A percentile compares a stretch with the other conserved stretches of the same genome.
Conservation (phyloP, 192 early-diverging fungal genomes). For the Thamnidium elegans region DNA sequence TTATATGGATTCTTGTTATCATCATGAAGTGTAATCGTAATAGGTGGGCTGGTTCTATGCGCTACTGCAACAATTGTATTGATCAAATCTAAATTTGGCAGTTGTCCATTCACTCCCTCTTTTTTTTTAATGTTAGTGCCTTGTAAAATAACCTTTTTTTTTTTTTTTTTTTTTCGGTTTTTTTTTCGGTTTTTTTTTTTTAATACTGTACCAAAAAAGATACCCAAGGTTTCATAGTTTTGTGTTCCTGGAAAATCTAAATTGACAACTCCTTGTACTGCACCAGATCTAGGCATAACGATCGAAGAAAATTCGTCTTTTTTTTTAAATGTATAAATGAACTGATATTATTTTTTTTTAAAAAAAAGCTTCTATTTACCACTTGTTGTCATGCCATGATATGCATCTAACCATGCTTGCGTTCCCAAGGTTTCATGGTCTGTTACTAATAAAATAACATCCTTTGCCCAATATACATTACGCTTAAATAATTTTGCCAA, state of each 20-base stretch:
- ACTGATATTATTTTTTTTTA: background rate
- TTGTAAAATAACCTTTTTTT: background rate
- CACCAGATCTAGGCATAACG: slow-evolving; percentile 62
- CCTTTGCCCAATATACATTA: slow-evolving; percentile 87
- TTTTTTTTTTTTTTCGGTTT: background rate
- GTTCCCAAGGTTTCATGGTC: slow-evolving; percentile 74
- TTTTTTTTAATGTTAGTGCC: slow-evolving; percentile 1
- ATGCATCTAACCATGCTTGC: slow-evolving; percentile 85
- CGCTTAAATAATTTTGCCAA: slow-evolving; percentile 56
- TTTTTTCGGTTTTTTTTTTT: background rate
- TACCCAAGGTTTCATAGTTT: slow-evolving; percentile 62
- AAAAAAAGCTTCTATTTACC: slow-evolving; percentile 18
- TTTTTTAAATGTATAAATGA: background rate
- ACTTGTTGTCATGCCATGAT: slow-evolving; percentile 65
- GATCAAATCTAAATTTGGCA: slow-evolving; percentile 89
- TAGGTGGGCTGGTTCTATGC: slow-evolving; percentile 41
- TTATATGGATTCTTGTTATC: slow-evolving; percentile 21
- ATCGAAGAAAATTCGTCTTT: slow-evolving; percentile 26
- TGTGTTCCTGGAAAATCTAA: slow-evolving; percentile 76
- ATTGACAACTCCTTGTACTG: slow-evolving; percentile 82
- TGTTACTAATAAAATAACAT: slow-evolving; percentile 85
- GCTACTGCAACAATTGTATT: slow-evolving; percentile 68
- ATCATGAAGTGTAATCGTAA: slow-evolving; percentile 62
- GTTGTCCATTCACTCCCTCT: slow-evolving; percentile 88
- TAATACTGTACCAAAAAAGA: slow-evolving; percentile 66